Conservation (phyloP, 495 filamentous ascomycete genomes). For the Xylaria sp. region DNA sequence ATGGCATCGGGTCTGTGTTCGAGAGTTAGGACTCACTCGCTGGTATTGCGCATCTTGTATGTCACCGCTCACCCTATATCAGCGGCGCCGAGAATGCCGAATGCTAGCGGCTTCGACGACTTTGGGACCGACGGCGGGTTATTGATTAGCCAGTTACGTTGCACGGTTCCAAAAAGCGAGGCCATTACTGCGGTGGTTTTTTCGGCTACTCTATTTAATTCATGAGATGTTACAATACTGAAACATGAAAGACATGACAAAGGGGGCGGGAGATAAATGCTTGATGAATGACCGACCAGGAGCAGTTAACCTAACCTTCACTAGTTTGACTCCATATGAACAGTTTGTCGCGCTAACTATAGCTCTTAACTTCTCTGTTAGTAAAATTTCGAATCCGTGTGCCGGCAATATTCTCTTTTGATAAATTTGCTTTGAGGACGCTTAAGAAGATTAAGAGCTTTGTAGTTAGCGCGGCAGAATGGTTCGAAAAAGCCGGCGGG, state of each 20-base stretch:
- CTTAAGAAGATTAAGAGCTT: no score
- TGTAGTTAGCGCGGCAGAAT: no score
- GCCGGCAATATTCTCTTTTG: no score
- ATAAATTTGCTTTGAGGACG: no score
- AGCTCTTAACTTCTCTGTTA: no score
- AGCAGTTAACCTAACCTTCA: neutral
- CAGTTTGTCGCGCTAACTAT: no score
- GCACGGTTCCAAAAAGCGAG: neutral
- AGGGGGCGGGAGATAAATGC: neutral
- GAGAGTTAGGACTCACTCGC: neutral
- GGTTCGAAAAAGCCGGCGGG: no score
- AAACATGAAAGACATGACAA: neutral
- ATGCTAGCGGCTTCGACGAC: constrained; percentile 44
- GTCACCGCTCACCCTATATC: constrained; percentile 48
- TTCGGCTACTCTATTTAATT: neutral
- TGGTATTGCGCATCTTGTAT: neutral
- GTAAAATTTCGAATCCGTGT: no score
- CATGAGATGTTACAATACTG: neutral
- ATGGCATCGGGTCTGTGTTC: constrained; percentile 54
- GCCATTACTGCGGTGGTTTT: neutral
- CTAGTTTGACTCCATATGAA: neutral
- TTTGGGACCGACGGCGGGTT: constrained; percentile 44
- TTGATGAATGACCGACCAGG: neutral
- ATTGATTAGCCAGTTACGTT: neutral
- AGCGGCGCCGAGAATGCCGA: constrained; percentile 60